phyloP scores from a whole-genome alignment of 768 basidiomycete genomes.

The Terana coerulea region DNA sequence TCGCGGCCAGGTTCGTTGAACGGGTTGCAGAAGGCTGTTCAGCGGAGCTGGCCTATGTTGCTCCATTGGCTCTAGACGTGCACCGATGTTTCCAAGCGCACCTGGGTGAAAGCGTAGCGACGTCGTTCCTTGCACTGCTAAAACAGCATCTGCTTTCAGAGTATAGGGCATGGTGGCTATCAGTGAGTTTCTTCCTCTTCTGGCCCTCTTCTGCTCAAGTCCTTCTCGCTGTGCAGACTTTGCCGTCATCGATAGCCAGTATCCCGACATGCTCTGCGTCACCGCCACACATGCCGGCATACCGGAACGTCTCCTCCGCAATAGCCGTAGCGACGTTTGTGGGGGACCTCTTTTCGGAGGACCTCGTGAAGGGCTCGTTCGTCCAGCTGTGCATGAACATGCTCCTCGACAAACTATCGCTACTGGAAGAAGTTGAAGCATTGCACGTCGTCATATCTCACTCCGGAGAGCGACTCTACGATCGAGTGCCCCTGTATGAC shows the following conservation, averaged over 20 bases:
- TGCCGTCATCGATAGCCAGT: constrained; percentile 7
- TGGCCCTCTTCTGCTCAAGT: not conserved
- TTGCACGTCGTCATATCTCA: constrained; percentile 9
- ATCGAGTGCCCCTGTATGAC: constrained; percentile 6
- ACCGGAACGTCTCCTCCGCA: constrained; percentile 11
- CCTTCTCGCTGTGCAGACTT: not conserved
- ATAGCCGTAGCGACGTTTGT: constrained; percentile 10
- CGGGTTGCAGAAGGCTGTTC: constrained; percentile 7
- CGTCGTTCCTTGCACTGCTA: constrained; percentile 3
- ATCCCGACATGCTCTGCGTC: constrained; percentile 5
- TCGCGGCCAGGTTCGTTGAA: constrained; percentile 10
- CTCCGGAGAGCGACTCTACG: constrained; percentile 6
- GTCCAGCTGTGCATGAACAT: constrained; percentile 13
- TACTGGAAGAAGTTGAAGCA: constrained; percentile 10
- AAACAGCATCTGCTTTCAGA: constrained; percentile 10
- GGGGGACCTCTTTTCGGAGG: constrained; percentile 10
- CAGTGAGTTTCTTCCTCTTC: constrained; percentile 6
- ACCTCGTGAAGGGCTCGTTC: constrained; percentile 8
- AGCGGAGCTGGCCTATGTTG: not conserved
- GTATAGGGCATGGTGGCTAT: constrained; percentile 12
- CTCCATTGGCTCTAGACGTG: constrained; percentile 6
- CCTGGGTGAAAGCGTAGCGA: not conserved
- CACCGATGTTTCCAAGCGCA: constrained; percentile 1
- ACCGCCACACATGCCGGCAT: constrained; percentile 7
- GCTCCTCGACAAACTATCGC: constrained; percentile 8